Conservation (phyloP, 768 basidiomycete genomes). For the Pleurotus citrinopileatus region DNA sequence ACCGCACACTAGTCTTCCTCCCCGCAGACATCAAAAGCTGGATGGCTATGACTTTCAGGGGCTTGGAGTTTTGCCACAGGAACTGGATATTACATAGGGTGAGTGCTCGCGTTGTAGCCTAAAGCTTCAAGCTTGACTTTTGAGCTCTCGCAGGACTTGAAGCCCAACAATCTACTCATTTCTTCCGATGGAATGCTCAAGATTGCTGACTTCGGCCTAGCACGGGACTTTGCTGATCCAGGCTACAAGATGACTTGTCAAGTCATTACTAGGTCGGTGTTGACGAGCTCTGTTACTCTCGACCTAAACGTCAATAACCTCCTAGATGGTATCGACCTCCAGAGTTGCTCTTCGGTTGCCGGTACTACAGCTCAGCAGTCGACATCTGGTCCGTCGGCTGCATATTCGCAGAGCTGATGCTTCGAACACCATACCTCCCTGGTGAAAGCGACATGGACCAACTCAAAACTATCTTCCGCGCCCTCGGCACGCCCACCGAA, state of each 20-base stretch:
- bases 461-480: conserved; percentile 89
- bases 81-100: conserved; percentile 94
- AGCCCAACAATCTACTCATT: conserved; percentile 97
- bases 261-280: conserved; percentile 89
- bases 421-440: conserved; percentile 92
- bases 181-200: conserved; percentile 89
- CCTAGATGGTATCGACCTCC: conserved; percentile 96
- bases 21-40: conserved; percentile 97
- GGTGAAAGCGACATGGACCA: conserved; percentile 98
- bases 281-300: background rate
- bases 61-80: conserved; percentile 97
- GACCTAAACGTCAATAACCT: background rate
- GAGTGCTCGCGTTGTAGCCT: conserved; percentile 17
- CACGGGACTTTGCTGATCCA: conserved; percentile 93
- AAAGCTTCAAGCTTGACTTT: conserved; percentile 4
- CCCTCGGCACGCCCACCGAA: conserved; percentile 93
- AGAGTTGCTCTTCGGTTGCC: conserved; percentile 87
- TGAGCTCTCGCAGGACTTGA: conserved; percentile 70
- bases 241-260: conserved; percentile 97
- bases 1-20: conserved; percentile 86
- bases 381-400: conserved; percentile 98
- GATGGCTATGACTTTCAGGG: conserved; percentile 98
- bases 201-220: conserved; percentile 98
- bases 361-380: conserved; percentile 89
- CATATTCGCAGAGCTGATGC: conserved; percentile 96